Conservation (phyloP, 2,329 filamentous ascomycete genomes). For the Fusarium ambrosium region DNA sequence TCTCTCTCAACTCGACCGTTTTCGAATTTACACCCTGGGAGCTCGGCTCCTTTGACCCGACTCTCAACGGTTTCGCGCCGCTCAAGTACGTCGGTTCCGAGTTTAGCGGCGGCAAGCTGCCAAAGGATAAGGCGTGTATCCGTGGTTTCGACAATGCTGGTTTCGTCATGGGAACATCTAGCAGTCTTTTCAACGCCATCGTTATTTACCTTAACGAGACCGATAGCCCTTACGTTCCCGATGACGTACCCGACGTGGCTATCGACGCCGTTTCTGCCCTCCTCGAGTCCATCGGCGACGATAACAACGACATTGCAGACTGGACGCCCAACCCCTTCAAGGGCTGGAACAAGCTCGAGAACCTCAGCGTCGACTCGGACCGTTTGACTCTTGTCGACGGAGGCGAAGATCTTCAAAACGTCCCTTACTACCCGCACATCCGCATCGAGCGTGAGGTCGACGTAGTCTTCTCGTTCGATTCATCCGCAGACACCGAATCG, state of each 20-base stretch:
- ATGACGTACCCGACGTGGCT: slow-evolving; percentile 59
- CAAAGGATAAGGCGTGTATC: slow-evolving; percentile 61
- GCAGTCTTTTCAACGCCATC: slow-evolving; percentile 81
- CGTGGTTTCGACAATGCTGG: slow-evolving; percentile 83
- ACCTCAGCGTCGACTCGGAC: slow-evolving; percentile 58
- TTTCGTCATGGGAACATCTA: slow-evolving; percentile 86
- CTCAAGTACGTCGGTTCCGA: slow-evolving; percentile 72
- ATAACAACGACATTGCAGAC: slow-evolving; percentile 81
- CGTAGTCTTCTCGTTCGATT: slow-evolving; percentile 75
- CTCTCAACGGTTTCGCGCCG: slow-evolving; percentile 70
- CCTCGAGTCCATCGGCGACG: slow-evolving; percentile 67
- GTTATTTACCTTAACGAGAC: slow-evolving; percentile 75
- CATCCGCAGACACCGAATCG: slow-evolving; percentile 70
- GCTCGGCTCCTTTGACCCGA: slow-evolving; percentile 73
- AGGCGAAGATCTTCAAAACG: slow-evolving; percentile 83
- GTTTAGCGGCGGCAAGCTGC: slow-evolving; percentile 64
- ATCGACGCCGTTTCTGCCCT: slow-evolving; percentile 63
- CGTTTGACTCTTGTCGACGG: slow-evolving; percentile 83
- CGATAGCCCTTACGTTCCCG: slow-evolving; percentile 62
- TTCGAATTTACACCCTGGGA: slow-evolving; percentile 78
- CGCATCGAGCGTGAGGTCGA: slow-evolving; percentile 66
- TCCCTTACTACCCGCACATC: slow-evolving; percentile 78
- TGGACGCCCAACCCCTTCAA: slow-evolving; percentile 72
- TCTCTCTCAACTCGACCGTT: slow-evolving; percentile 69
- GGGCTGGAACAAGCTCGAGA: slow-evolving; percentile 63